Conservation (phyloP, 1,284 basidiomycete genomes). For the Abortiporus biennis region DNA sequence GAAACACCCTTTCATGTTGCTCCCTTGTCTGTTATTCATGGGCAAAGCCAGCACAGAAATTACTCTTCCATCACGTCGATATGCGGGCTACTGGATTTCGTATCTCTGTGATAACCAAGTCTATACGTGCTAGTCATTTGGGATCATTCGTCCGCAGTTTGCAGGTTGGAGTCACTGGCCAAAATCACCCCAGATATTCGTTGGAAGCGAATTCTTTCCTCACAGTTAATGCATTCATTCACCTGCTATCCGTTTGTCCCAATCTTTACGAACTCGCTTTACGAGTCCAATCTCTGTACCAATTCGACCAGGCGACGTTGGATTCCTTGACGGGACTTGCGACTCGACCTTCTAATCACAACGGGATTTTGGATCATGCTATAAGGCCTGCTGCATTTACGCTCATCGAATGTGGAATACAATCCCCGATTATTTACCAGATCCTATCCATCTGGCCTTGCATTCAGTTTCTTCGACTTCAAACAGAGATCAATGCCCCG, state of each 20-base stretch:
- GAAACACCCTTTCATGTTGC: slow-evolving; percentile 25
- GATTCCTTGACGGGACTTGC: slow-evolving; percentile 19
- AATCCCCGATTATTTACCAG: slow-evolving; percentile 40
- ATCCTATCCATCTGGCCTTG: slow-evolving; percentile 33
- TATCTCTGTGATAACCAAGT: slow-evolving; percentile 9
- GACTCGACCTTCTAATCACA: too few relatives aligned
- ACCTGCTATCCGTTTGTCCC: slow-evolving; percentile 26
- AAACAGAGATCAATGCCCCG: slow-evolving; percentile 30
- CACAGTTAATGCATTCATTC: slow-evolving; percentile 13
- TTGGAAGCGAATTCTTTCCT: slow-evolving; percentile 4
- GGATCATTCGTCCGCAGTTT: slow-evolving; percentile 16
- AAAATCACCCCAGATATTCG: too few relatives aligned
- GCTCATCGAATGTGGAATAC: slow-evolving; percentile 31
- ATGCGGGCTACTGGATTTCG: slow-evolving; percentile 5
- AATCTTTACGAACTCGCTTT: slow-evolving; percentile 34
- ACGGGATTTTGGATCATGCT: too few relatives aligned
- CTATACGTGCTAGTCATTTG: slow-evolving; percentile 12
- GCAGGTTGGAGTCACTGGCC: slow-evolving; percentile 16
- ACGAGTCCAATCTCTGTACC: slow-evolving; percentile 22
- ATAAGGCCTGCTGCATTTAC: slow-evolving; percentile 31
- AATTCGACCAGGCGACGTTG: slow-evolving; percentile 21
- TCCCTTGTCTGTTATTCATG: slow-evolving; percentile 32
- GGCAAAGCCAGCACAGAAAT: slow-evolving; percentile 31
- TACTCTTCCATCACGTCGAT: slow-evolving; percentile 31
- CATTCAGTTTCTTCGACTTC: slow-evolving; percentile 33